Base-by-base conservation (phyloP, 352 stramenopile genomes). In the Blastocystis sp. region DNA sequence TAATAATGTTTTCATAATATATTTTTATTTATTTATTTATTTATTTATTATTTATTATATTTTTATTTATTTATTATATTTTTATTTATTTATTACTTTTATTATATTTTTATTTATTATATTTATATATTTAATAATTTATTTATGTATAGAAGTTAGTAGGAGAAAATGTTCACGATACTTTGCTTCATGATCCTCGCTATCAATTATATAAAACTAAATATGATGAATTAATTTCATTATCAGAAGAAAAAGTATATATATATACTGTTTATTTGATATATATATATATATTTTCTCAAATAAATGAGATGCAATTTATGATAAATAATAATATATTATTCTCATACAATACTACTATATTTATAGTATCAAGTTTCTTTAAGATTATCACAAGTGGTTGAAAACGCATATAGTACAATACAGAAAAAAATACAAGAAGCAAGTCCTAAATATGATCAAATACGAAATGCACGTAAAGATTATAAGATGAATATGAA, bases 131-230 rank as follows among this genome's bases (percentile, higher is more conserved):
- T 9, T 4, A 2, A 2, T 0, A 7, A 2, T 2, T 28, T 13
- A 6, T 23, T 34, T 23, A 30, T 43, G 24, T 11, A n/a, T 52
- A 59, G 49, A 44, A 13, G 49, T 37, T 30, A n/a, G n/a, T n/a
- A n/a, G n/a, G n/a, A n/a, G 49, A 59, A 25, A 59, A 59, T 32
- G 49, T 59, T 2, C 36, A 59, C 16, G 49, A 59, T 27, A n/a
- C 49, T 9, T 16, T 59, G 4, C 13, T 40, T 13, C 46, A 43
- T 25, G 49, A 59, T 31, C 19, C 32, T 4, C 33, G 46, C 16
- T 59, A 37, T 37, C 18, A 49, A 2, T 49, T 24, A 11, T 47
- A 49, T 40, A 59, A 59, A 34, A 44, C 33, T 16, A 59, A 59
- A 16, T 49, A 28, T 7, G 49, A 44, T 11, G n/a, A 59, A 10